Percentiles rank a stretch among this genome's conserved stretches.
Conservation (phyloP, 257 asterid genomes). For the Solanum chmielewskii region DNA sequence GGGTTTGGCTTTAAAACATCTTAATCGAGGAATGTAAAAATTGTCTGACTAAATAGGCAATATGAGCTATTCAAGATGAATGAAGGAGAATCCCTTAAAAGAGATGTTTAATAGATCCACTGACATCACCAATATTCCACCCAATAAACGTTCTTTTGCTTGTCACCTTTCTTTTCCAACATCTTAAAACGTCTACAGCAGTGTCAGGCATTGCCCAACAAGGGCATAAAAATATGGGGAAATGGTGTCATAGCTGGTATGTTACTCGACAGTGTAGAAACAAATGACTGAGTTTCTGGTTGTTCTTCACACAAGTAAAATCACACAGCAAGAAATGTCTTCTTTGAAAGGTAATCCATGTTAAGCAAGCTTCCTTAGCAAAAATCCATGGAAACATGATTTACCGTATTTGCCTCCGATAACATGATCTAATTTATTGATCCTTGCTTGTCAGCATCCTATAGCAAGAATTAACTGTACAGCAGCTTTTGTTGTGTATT, state of each 20-base stretch:
- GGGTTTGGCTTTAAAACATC: background rate
- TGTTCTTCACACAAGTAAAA: background rate
- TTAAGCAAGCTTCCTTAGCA: background rate
- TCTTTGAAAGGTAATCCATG: background rate
- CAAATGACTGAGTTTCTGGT: background rate
- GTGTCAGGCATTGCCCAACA: background rate
- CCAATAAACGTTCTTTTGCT: background rate
- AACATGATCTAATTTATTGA: background rate
- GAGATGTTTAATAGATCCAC: too few species aligned
- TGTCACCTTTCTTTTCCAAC: background rate
- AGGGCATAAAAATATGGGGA: background rate
- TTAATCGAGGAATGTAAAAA: background rate
- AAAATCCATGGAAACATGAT: background rate
- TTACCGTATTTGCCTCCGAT: background rate
- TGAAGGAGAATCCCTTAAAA: too few species aligned
- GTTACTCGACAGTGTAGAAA: background rate
- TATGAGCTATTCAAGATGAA: too few species aligned
- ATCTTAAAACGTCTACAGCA: background rate
- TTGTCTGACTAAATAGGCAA: too few species aligned
- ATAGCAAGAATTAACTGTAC: background rate
- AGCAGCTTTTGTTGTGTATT: background rate
- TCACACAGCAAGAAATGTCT: background rate
- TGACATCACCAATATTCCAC: background rate
- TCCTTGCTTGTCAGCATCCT: background rate
- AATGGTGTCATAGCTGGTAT: background rate